Base-by-base conservation (phyloP, 805 yeast genomes). In the Dipodascus geniculatus region DNA sequence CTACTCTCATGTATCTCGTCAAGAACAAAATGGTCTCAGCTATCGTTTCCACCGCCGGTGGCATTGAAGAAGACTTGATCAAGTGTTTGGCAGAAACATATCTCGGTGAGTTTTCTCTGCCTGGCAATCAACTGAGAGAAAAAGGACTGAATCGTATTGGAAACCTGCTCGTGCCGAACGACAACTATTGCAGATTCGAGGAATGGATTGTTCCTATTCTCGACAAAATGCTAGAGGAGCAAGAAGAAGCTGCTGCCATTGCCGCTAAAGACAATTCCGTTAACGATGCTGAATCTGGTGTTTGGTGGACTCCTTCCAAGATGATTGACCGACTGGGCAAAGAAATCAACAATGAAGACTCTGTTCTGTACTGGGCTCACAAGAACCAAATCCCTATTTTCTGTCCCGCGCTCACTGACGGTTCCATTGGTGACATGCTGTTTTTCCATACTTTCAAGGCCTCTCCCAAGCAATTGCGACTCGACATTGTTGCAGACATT, bases 111-210 rank as follows among this genome's bases (percentile, higher is more conserved):
- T 93, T 89, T 68, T 68, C 84, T 48, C 74, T 91, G 60, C 80
- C 82, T 16, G 99, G 99, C 56, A 74, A 82, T 54, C 74, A 77
- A 50, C 77, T 93, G 58, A 82, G 99, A 69, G 96, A 88, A 51
- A 83, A 89, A 68, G 99, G 99, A 58, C 82, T 93, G 85, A 93
- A 93, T 74, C 83, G 99, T 71, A 93, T 95, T 63, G 99, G 99
- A 58, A 95, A 93, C 69, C 76, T 93, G 68, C 76, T 93, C 61
- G 98, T 93, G 52, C 99, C 99, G 54, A 93, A 93, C 68, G 99
- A 93, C 68, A 93, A 93, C 73, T 93, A 93, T 74, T 91, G 98
- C 74, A 82, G 81, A 66, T 93, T 93, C 66, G 99, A 93, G 71
- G 99, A 95, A 69, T 93, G 99, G 99, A 87, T 95, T 60, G 95